Conservation (phyloP, 805 yeast species). For the Pichia ethanolica region DNA sequence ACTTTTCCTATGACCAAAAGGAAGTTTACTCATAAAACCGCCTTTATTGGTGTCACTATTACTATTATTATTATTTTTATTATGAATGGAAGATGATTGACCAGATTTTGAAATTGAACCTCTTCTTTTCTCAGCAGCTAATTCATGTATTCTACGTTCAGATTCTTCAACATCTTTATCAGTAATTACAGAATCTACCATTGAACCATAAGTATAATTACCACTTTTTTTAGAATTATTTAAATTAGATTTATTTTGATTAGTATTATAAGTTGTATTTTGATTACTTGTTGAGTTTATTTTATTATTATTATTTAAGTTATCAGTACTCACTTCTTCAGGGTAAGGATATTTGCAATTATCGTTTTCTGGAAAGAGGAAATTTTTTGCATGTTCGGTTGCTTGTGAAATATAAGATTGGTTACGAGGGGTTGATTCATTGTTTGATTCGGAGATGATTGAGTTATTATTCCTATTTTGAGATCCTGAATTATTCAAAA, state of each 20-base stretch:
- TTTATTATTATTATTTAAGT: not conserved
- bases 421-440: conserved; percentile 7
- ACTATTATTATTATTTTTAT: not conserved
- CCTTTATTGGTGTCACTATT: not conserved
- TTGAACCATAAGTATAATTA: conserved; percentile 20
- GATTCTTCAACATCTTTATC: conserved; percentile 14
- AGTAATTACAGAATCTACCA: conserved; percentile 23
- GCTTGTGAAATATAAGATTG: not conserved
- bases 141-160: conserved; percentile 1
- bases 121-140: not conserved
- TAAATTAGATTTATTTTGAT: not conserved
- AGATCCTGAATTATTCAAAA: no score
- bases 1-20: conserved; percentile 2
- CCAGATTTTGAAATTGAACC: not conserved
- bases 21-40: conserved; percentile 4
- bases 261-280: not conserved
- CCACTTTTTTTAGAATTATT: not conserved
- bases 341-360: not conserved
- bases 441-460: no score
- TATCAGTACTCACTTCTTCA: not conserved
- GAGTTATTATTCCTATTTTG: no score
- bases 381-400: not conserved
- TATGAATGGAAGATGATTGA: not conserved
- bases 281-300: not conserved
- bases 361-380: not conserved